Percentiles rank a stretch among this genome's conserved stretches.
Evolutionary conservation across 345 rosid species (phyloP).

Genomic region (Cardamine occulta): DNA sequence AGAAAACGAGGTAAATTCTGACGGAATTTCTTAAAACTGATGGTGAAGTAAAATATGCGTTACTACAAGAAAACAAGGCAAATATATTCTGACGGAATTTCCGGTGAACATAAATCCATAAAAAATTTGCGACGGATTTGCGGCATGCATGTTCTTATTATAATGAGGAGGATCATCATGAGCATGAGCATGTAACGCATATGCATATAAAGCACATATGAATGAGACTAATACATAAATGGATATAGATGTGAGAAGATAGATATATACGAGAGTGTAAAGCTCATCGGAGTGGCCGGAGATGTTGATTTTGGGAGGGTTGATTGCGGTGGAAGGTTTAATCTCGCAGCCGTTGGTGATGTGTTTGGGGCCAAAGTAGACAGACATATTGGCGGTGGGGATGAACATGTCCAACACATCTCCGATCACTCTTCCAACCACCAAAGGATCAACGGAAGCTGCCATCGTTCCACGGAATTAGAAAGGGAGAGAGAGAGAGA

Average conservation of each 20-base stretch:
- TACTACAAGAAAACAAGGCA: background rate
- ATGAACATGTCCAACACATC: conserved; percentile 88
- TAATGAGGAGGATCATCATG: background rate
- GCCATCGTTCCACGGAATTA: conserved; percentile 50
- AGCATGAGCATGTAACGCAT: conserved; percentile 15
- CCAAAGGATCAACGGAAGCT: conserved; percentile 75
- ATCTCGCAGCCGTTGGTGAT: conserved; percentile 81
- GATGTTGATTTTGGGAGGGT: conserved; percentile 66
- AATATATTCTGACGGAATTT: background rate
- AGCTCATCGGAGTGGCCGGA: conserved; percentile 64
- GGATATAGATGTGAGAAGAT: background rate
- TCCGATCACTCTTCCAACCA: conserved; percentile 84
- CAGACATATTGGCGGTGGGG: conserved; percentile 65
- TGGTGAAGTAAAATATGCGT: no score
- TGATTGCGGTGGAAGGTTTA: conserved; percentile 69
- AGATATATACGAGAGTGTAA: conserved; percentile 64
- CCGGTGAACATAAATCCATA: no score
- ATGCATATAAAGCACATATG: background rate
- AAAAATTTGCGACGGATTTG: no score
- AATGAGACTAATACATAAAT: conserved; percentile 1
- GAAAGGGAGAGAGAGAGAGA: background rate
- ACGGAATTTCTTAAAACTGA: no score
- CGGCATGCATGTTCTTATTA: conserved; percentile 22
- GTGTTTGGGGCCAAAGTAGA: conserved; percentile 70
- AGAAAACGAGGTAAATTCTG: no score